These are phyloP conservation scores for Skeletonema potamos DNA, from an alignment of 108 stramenopile species.

Conservation along the genomic window DNA sequence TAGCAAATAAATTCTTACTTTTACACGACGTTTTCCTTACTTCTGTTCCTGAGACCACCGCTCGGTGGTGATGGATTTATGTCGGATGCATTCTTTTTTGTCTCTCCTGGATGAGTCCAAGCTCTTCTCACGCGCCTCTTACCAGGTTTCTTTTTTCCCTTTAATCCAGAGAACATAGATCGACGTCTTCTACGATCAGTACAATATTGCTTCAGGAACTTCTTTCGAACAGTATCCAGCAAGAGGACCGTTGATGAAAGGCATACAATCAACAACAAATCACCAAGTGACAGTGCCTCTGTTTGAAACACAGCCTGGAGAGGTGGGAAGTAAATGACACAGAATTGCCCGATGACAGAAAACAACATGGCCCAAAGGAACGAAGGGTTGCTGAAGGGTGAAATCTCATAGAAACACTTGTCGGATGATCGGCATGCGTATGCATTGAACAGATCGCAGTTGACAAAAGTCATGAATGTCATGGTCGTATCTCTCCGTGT, in stretches of 20 bases:
- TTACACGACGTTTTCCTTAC: background rate
- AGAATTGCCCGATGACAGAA: slow-evolving; percentile 85
- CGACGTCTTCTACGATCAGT: slow-evolving; percentile 48
- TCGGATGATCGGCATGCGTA: slow-evolving; percentile 89
- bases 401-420: slow-evolving; percentile 79
- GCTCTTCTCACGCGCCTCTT: slow-evolving; percentile 2
- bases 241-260: slow-evolving; percentile 83
- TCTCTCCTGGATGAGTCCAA: background rate
- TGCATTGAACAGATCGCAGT: slow-evolving; percentile 96
- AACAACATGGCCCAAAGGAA: slow-evolving; percentile 88
- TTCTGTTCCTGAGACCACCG: background rate
- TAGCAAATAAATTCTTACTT: background rate
- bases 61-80: background rate
- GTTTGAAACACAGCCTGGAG: slow-evolving; percentile 95
- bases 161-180: slow-evolving; percentile 11
- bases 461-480: slow-evolving; percentile 98
- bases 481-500: slow-evolving; percentile 93
- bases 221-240: slow-evolving; percentile 89
- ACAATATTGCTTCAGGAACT: slow-evolving; percentile 75
- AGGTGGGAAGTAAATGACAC: slow-evolving; percentile 90
- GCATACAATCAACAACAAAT: slow-evolving; percentile 73
- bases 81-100: slow-evolving; percentile 2
- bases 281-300: slow-evolving; percentile 79
- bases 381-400: slow-evolving; percentile 79
- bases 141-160: slow-evolving; percentile 1